Evolutionary conservation across 148 eudicot genomes (phyloP).

Genomic region (Camellia japonica): DNA sequence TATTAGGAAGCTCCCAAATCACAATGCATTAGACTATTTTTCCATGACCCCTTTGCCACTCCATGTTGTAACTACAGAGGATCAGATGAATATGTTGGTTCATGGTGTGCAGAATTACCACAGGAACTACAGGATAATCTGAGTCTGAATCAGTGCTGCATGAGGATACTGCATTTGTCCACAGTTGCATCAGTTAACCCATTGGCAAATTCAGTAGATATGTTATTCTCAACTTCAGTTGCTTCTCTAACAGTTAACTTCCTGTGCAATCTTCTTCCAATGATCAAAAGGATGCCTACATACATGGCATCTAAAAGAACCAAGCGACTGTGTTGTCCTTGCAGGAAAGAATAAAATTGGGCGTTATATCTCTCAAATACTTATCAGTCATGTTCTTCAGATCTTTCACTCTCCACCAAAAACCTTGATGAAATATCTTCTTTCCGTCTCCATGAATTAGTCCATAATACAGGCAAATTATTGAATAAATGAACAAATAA

Average conservation of each 20-base stretch:
- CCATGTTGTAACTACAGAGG: too few relatives aligned
- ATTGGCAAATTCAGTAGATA: neutral
- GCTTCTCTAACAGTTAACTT: conserved; percentile 15
- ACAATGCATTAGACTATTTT: too few relatives aligned
- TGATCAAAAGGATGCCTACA: conserved; percentile 27
- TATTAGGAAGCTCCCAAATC: too few relatives aligned
- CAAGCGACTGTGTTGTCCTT: conserved; percentile 32
- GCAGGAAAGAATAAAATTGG: conserved; percentile 27
- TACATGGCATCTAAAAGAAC: conserved; percentile 29
- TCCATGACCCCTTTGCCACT: neutral
- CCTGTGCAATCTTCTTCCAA: conserved; percentile 22
- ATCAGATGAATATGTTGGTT: too few relatives aligned
- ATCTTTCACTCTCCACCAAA: conserved; percentile 19
- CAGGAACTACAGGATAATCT: conserved; percentile 28
- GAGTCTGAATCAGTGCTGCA: conserved; percentile 30
- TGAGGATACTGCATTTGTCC: conserved; percentile 31
- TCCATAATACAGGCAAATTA: neutral
- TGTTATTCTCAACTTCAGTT: conserved; percentile 13
- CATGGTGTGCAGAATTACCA: conserved; percentile 16
- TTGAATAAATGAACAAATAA: too few relatives aligned
- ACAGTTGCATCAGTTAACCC: conserved; percentile 19
- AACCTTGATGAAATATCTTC: conserved; percentile 31
- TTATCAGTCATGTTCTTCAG: conserved; percentile 19
- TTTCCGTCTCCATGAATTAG: conserved; percentile 9
- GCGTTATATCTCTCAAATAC: conserved; percentile 29